Conservation (phyloP, 2,329 filamentous ascomycete genomes). For the Aspergillus tamarii region DNA sequence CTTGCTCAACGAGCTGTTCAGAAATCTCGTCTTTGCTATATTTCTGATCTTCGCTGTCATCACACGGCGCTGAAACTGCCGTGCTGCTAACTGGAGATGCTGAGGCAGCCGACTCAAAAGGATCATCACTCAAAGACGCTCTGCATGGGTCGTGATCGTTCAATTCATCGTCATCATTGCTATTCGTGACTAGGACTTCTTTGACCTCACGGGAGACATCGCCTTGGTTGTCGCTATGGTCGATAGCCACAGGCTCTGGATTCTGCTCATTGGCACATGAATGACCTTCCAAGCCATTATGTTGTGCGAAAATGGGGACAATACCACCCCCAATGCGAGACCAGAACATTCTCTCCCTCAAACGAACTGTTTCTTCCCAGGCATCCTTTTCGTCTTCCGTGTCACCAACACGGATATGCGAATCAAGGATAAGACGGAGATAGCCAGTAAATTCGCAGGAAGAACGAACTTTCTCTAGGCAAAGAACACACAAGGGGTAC, state of each 20-base stretch:
- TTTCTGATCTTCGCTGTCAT: conserved; percentile 7
- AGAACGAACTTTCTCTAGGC: conserved; percentile 77
- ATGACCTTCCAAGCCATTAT: conserved; percentile 8
- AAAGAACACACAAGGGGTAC: conserved; percentile 89
- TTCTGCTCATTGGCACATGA: background rate
- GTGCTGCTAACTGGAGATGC: conserved; percentile 17
- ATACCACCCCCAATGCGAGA: conserved; percentile 89
- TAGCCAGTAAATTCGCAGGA: conserved; percentile 94
- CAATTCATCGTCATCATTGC: conserved; percentile 10
- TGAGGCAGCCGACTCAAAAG: conserved; percentile 17
- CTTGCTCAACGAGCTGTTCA: conserved; percentile 10
- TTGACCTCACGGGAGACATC: conserved; percentile 7
- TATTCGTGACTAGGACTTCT: conserved; percentile 7
- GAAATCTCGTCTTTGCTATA: conserved; percentile 4
- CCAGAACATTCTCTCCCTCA: conserved; percentile 98
- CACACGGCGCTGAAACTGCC: conserved; percentile 10
- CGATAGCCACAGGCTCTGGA: background rate
- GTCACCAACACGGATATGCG: conserved; percentile 83
- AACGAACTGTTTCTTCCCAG: conserved; percentile 90
- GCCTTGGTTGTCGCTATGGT: conserved; percentile 10
- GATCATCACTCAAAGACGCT: conserved; percentile 13
- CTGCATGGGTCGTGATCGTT: conserved; percentile 8
- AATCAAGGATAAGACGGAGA: conserved; percentile 86
- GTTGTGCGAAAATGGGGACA: conserved; percentile 62
- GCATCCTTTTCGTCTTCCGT: conserved; percentile 82